Evolutionary conservation across 148 eudicot genomes (phyloP), one percentile per base, ranked within the genome.

Genomic region (Dianthus caryophyllus): DNA sequence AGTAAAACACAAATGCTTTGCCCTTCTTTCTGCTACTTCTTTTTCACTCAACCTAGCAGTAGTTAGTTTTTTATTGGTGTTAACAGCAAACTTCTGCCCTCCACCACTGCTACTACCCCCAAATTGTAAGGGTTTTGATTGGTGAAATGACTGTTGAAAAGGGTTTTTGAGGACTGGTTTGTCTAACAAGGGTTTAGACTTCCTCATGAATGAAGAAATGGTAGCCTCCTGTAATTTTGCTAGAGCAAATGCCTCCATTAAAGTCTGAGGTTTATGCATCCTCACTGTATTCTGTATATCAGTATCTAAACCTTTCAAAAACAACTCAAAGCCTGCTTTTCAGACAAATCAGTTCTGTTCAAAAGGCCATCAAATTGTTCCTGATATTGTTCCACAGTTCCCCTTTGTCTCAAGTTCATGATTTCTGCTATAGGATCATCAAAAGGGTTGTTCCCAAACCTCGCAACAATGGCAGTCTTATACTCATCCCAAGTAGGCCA

Each of bases 401-500:
- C 54, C 33, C 12, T 47, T 0, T n/a, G n/a, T n/a, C n/a, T n/a
- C n/a, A 64, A 18, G 1, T 64, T 11, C 8, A n/a, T 47, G 0
- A 64, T 25, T 15, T 64, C 53, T 0, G 53, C 53, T 5, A 64
- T 20, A 0, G 67, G 67, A 25, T 64, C 67, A 46, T 44, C 67
- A 64, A 14, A 62, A 0, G 66, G 17, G 1, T 11, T 20, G 0
- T 1, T 1, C 14, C 38, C 67, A 46, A 64, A 64, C 10, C 67
- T 44, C 0, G 67, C n/a, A 0, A 11, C 2, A 0, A 64, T 25
- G 1, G 52, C 36, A 0, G 0, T 0, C 11, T 46, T 64, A 46
- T 64, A 64, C 1, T 24, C 53, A 7, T 22, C 53, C 53, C 53
- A 64, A 44, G 13, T 49, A 5, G 39, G 54, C 39, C 68, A 64